phyloP scores from a whole-genome alignment of 2,329 filamentous ascomycete genomes.

The Pestalotiopsis sp. region DNA sequence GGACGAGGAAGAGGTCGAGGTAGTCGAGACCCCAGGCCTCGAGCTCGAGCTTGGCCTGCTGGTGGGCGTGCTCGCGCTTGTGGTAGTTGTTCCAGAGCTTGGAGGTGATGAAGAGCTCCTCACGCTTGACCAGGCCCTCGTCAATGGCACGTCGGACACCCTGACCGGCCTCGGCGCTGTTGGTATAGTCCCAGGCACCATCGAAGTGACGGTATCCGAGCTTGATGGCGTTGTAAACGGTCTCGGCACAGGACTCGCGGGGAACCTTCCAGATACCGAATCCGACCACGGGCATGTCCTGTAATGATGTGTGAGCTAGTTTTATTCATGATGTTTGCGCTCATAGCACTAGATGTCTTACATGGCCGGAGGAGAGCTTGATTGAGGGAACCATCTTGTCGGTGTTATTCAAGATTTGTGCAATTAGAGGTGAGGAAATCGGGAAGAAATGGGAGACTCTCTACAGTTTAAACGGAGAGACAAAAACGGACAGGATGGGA shows the following conservation, averaged over 20 bases:
- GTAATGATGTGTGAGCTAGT: slow-evolving; percentile 13
- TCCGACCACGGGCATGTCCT: slow-evolving; percentile 40
- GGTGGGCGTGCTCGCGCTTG: slow-evolving; percentile 60
- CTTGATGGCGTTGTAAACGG: slow-evolving; percentile 64
- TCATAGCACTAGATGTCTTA: slow-evolving; percentile 17
- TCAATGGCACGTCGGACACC: slow-evolving; percentile 58
- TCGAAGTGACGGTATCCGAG: slow-evolving; percentile 54
- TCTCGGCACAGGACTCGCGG: slow-evolving; percentile 35
- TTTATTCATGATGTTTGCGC: neutral
- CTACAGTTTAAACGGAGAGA: too few relatives aligned
- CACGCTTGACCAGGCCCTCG: slow-evolving; percentile 61
- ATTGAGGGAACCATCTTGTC: slow-evolving; percentile 23
- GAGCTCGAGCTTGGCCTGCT: slow-evolving; percentile 60
- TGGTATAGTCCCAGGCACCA: slow-evolving; percentile 59
- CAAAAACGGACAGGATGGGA: neutral
- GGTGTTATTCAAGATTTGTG: neutral
- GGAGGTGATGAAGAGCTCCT: slow-evolving; percentile 65
- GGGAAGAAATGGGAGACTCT: neutral
- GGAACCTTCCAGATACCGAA: slow-evolving; percentile 43
- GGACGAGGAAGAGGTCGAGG: slow-evolving; percentile 69
- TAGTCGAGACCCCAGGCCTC: slow-evolving; percentile 65
- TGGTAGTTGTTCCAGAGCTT: slow-evolving; percentile 69
- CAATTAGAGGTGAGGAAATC: neutral
- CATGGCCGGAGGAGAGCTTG: slow-evolving; percentile 37
- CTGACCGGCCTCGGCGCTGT: slow-evolving; percentile 65